These are phyloP conservation scores for Suillus subluteus DNA, from an alignment of 768 basidiomycete species.

Conservation along the genomic window DNA sequence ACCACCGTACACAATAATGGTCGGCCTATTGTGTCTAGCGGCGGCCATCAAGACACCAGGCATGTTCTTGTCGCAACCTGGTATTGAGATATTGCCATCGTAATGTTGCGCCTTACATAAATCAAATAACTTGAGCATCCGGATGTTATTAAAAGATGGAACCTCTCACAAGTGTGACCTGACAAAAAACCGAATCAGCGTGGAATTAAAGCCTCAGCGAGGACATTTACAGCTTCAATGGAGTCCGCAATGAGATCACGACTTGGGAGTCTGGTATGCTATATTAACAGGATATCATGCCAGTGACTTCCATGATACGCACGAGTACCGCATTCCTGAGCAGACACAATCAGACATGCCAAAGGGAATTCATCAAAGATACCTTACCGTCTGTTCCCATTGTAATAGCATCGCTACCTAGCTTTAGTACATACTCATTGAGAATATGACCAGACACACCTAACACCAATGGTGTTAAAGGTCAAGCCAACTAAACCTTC, in stretches of 20 bases:
- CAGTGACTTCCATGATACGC: slow-evolving; percentile 31
- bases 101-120: slow-evolving; percentile 76
- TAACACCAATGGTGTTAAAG: slow-evolving; percentile 86
- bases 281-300: slow-evolving; percentile 3
- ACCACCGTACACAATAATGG: slow-evolving; percentile 86
- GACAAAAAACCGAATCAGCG: slow-evolving; percentile 10
- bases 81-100: slow-evolving; percentile 84
- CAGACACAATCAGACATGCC: slow-evolving; percentile 4
- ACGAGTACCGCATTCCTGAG: slow-evolving; percentile 88
- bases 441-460: slow-evolving; percentile 44
- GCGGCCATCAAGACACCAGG: slow-evolving; percentile 89
- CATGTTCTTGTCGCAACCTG: slow-evolving; percentile 94
- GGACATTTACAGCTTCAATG: slow-evolving; percentile 68
- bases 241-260: slow-evolving; percentile 91
- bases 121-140: neutral
- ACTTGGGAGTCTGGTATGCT: slow-evolving; percentile 64
- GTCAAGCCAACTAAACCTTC: slow-evolving; percentile 82
- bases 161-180: slow-evolving; percentile 59
- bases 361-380: slow-evolving; percentile 2
- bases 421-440: slow-evolving; percentile 6
- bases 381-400: slow-evolving; percentile 85
- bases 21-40: slow-evolving; percentile 84
- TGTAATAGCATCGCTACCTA: slow-evolving; percentile 77
- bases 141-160: neutral
- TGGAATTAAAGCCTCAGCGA: neutral